Evolutionary conservation across 306 rosid species (phyloP), one percentile per base, ranked within the genome.

Genomic region (Sophora flavescens): DNA sequence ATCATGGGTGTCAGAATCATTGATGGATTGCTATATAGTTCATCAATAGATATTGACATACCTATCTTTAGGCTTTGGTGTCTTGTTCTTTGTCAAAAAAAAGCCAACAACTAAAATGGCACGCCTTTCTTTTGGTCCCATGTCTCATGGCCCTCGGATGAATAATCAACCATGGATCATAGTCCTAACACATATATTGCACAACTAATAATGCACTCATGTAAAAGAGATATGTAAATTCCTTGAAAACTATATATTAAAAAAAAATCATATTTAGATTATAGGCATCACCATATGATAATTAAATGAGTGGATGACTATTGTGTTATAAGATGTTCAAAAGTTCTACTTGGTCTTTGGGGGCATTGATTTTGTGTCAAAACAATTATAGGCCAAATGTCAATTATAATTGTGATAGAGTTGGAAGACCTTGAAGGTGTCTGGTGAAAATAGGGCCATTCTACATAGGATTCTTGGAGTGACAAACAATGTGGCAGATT

Each of bases 391-490:
- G 70, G 42, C 8, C 71, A 77, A 82, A 58, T 39, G 75, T 0
- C 32, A 57, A 57, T 76, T 50, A 82, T 56, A 76, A 70, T 32
- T 52, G 63, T 44, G 59, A 50, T 72, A 13, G 59, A 45, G 79
- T 1, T 77, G 52, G 63, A 58, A 69, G 48, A 38, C 32, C 59
- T 60, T 62, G 9, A 42, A 2, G 42, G 2, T 79, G 77, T 78
- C 36, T 22, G 60, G 60, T 63, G 67, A 62, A 62, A 60, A 17
- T 33, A 76, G 72, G 63, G 75, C 47, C n/a, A 4, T 60, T 45
- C 76, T 62, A 35, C 83, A 80, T 80, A 54, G 94, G 94, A 90
- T 90, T 84, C 86, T 80, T 80, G 53, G 39, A 63, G 14, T 11
- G 14, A 4, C 69, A 33, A 65, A 64, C 39, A 44, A 78, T 63